These are phyloP conservation scores for Chlorencoelia australis DNA, from an alignment of 2,329 filamentous ascomycete genomes.

Conservation along the genomic window DNA sequence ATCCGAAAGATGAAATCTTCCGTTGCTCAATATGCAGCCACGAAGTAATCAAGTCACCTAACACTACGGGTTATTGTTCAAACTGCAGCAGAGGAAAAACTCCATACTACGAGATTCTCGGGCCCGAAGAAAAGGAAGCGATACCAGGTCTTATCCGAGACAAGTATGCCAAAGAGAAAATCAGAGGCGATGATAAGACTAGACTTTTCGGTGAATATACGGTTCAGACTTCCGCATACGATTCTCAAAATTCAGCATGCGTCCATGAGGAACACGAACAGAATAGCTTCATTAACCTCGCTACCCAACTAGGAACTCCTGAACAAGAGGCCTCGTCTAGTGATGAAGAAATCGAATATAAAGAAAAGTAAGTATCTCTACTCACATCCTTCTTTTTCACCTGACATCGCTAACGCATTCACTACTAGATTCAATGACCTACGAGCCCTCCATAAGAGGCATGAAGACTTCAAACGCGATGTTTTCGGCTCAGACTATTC, in stretches of 20 bases:
- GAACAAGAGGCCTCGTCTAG: slow-evolving; percentile 7
- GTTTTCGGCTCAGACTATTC: slow-evolving; percentile 12
- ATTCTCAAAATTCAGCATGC: slow-evolving; percentile 17
- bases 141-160: slow-evolving; percentile 6
- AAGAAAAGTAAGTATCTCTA: too few relatives aligned
- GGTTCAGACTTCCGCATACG: slow-evolving; percentile 23
- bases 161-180: slow-evolving; percentile 9
- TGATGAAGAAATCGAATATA: slow-evolving; percentile 16
- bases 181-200: background rate
- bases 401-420: too few relatives aligned
- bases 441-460: background rate
- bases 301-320: slow-evolving; percentile 4
- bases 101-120: slow-evolving; percentile 13
- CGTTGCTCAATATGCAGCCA: slow-evolving; percentile 18
- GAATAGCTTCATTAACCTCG: slow-evolving; percentile 21
- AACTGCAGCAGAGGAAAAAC: slow-evolving; percentile 5
- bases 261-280: slow-evolving; percentile 19
- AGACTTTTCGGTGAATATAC: slow-evolving; percentile 12
- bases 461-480: slow-evolving; percentile 4
- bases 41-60: slow-evolving; percentile 7
- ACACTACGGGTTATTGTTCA: slow-evolving; percentile 13
- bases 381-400: too few relatives aligned
- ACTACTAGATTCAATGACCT: slow-evolving; percentile 2
- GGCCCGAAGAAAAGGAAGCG: background rate
- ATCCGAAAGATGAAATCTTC: slow-evolving; percentile 12